Conservation (phyloP, 176 grass and related monocot genomes). For the Elymus sibiricus region DNA sequence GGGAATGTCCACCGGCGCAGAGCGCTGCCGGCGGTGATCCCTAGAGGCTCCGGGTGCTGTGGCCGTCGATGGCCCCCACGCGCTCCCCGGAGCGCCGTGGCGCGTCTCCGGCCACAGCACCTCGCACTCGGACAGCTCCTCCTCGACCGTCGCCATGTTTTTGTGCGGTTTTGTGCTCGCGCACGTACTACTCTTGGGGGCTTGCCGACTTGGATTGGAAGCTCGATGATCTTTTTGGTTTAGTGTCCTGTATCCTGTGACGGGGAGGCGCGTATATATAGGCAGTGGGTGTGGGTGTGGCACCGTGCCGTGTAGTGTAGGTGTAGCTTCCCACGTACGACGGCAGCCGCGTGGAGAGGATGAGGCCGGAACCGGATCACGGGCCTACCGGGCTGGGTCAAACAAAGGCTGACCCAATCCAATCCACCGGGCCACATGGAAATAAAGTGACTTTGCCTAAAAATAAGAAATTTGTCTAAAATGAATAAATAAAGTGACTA, state of each 20-base stretch:
- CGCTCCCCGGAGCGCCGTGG: background rate
- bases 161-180: background rate
- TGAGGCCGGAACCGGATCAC: background rate
- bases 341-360: background rate
- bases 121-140: constrained; percentile 57
- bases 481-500: background rate
- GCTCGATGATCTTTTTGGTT: background rate
- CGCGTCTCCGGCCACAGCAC: constrained; percentile 59
- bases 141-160: constrained; percentile 38
- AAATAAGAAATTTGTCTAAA: too few relatives aligned
- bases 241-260: background rate
- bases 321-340: constrained; percentile 27
- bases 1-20: constrained; percentile 43
- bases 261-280: constrained; percentile 10
- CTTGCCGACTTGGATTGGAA: background rate
- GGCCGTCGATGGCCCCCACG: background rate
- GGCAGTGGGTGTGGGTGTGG: background rate
- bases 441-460: background rate
- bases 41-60: background rate
- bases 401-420: background rate
- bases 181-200: background rate
- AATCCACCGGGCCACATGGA: background rate
- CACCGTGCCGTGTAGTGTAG: background rate
- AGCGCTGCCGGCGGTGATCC: background rate
- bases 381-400: background rate